Evolutionary conservation across 495 filamentous ascomycete species (phyloP).

Genomic region (Platismatia glauca): DNA sequence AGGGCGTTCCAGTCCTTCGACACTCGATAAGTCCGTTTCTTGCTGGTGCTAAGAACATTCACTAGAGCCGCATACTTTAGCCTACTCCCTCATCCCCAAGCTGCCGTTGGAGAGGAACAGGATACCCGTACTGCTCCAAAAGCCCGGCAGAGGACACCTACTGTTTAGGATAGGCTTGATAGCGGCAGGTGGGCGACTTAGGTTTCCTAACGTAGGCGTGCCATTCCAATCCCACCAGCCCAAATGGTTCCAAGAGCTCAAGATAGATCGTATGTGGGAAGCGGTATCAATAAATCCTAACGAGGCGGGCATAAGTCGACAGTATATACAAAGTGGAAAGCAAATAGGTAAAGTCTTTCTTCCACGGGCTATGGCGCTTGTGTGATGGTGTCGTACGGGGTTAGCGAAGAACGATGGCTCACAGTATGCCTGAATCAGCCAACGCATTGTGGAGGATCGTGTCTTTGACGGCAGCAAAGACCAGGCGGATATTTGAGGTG

Average conservation of each 20-base stretch:
- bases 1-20: background rate
- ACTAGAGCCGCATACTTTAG: background rate
- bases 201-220: background rate
- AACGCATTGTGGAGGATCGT: slow-evolving; percentile 97
- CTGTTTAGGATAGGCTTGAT: background rate
- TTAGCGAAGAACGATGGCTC: slow-evolving; percentile 28
- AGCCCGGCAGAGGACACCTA: background rate
- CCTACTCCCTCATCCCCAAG: background rate
- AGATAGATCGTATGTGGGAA: background rate
- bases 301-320: slow-evolving; percentile 6
- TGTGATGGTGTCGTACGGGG: background rate
- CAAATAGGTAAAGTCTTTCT: slow-evolving; percentile 4
- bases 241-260: background rate
- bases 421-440: slow-evolving; percentile 96
- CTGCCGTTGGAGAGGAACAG: background rate
- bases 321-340: slow-evolving; percentile 14
- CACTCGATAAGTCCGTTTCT: background rate
- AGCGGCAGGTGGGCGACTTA: background rate
- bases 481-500: slow-evolving; percentile 93
- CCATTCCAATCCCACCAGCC: background rate
- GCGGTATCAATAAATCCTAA: slow-evolving; percentile 13
- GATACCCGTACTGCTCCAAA: background rate
- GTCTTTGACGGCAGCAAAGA: slow-evolving; percentile 97
- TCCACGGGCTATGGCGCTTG: slow-evolving; percentile 5
- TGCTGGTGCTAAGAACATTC: background rate